Conservation (phyloP, 2,329 filamentous ascomycete genomes). For the Penicillium sp. region DNA sequence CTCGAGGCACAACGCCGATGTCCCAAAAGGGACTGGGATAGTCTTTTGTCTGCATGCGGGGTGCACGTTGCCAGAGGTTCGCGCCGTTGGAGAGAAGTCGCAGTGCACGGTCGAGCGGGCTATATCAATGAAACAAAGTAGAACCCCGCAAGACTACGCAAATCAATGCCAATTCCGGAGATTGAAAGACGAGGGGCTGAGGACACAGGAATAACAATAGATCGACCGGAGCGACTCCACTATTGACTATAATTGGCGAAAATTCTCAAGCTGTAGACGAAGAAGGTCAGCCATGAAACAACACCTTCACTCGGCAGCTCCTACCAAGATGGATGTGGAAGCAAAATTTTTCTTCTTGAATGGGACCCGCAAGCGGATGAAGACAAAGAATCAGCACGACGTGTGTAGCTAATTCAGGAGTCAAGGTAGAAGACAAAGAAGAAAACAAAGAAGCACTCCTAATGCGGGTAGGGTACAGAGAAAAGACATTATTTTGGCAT, state of each 20-base stretch:
- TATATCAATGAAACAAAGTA: conserved; percentile 2
- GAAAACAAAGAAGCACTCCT: neutral
- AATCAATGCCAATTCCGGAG: conserved; percentile 2
- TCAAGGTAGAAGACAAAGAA: neutral
- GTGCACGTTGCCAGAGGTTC: neutral
- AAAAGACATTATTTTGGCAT: conserved; percentile 8
- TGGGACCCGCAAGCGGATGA: neutral
- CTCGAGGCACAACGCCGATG: conserved; percentile 8
- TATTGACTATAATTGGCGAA: neutral
- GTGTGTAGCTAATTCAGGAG: neutral
- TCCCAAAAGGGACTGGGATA: conserved; percentile 12
- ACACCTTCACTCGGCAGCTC: neutral
- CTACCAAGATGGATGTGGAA: neutral
- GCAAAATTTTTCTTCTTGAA: neutral
- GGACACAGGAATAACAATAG: conserved; percentile 1
- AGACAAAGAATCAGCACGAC: conserved; percentile 5
- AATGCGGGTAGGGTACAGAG: neutral
- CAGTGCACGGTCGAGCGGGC: neutral
- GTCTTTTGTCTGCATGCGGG: conserved; percentile 25
- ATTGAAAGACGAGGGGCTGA: neutral
- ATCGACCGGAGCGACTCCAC: neutral
- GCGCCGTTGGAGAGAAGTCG: neutral
- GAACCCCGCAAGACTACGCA: neutral
- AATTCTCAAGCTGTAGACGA: neutral
- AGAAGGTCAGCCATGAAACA: conserved; percentile 7